Evolutionary conservation across 2,329 filamentous ascomycete genomes (phyloP), one percentile per base, ranked within the genome.

Genomic region (Erysiphe pisi): DNA sequence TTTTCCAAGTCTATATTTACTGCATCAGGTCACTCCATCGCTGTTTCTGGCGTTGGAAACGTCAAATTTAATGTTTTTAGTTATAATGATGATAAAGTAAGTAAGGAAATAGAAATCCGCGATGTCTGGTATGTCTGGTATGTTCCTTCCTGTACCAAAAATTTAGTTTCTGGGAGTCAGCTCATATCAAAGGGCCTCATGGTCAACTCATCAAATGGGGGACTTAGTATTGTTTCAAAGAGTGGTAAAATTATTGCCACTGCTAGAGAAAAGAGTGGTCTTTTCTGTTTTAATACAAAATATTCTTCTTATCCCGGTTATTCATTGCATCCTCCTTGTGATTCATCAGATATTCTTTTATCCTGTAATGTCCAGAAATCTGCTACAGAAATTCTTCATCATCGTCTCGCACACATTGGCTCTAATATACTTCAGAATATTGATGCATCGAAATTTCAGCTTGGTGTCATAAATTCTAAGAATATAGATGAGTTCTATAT

Each of bases 301-400:
- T 11, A 18, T 36, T 36, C 31, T 1, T 31, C 58, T 52, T 16
- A 52, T 52, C 3, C 49, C 7, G 65, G 14, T 52, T 7, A 16
- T 52, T 52, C 3, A 36, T 36, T 36, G 31, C 31, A 16, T 22
- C 8, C 6, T 36, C 31, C 31, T 36, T 36, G 31, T 36, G 2
- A 36, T 36, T 36, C 31, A 36, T n/a, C 52, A 18, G 7, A 58
- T 58, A 6, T n/a, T 58, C 52, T 58, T n/a, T 4, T 58, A 3
- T 58, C 52, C 16, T 4, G n/a, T 18, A n/a, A n/a, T n/a, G 7
- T 18, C 52, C 16, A 18, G n/a, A 58, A n/a, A 18, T 18, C 52
- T 58, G 7, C n/a, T 18, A n/a, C 16, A 58, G 25, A 74, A 25
- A 18, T 47, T 16, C 25, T 84, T 18, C 6, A 58, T n/a, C 52